Evolutionary conservation across 2,329 filamentous ascomycete genomes (phyloP).

Genomic region (Stachybotrys echinatus): DNA sequence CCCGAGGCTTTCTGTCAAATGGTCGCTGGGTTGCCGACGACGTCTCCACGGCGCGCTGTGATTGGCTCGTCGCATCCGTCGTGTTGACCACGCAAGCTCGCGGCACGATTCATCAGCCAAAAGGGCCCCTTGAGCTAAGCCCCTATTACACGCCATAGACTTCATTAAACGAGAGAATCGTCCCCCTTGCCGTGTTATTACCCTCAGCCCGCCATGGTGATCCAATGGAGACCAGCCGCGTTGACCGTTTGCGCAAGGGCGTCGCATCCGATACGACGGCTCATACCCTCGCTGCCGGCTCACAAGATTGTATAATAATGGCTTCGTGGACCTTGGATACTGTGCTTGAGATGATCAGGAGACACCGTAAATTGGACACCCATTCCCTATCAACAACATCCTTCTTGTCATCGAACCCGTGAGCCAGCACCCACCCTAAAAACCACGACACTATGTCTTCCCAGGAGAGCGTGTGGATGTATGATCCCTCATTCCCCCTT

Average conservation of each 20-base stretch:
- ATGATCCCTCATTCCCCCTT: conserved; percentile 35
- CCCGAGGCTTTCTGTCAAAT: neutral
- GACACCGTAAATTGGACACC: too few species aligned
- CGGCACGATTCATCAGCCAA: neutral
- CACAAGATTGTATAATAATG: neutral
- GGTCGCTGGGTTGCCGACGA: neutral
- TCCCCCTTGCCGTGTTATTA: too few species aligned
- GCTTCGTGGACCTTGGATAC: too few species aligned
- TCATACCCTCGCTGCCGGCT: too few species aligned
- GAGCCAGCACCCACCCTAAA: too few species aligned
- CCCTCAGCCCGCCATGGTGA: neutral
- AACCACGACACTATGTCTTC: neutral
- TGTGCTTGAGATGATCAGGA: too few species aligned
- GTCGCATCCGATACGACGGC: too few species aligned
- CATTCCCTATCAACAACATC: too few species aligned
- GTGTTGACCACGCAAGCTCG: conserved; percentile 10
- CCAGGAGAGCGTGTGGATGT: conserved; percentile 32
- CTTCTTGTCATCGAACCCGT: too few species aligned
- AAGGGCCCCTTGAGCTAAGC: too few species aligned
- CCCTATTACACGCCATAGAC: neutral
- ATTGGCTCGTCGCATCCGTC: conserved; percentile 17
- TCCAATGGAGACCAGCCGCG: neutral
- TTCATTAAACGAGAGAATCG: too few species aligned
- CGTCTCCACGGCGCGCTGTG: neutral
- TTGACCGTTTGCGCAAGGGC: too few species aligned